Conservation (phyloP, 2,329 filamentous ascomycete species). For the Ceratocystis eucalypticola region DNA sequence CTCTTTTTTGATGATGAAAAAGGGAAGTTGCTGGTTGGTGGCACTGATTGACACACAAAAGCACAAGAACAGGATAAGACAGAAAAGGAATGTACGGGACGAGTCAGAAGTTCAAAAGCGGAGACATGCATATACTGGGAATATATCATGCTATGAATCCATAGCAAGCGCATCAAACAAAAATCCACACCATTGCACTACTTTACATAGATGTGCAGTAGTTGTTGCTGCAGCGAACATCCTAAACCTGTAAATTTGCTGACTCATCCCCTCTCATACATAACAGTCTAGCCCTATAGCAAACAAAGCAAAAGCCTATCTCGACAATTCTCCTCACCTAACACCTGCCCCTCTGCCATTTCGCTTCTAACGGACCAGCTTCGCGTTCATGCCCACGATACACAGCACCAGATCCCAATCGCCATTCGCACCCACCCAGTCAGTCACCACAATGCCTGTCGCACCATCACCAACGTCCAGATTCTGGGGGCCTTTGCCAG, state of each 20-base stretch:
- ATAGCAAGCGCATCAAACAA: neutral
- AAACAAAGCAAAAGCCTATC: neutral
- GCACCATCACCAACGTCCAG: conserved; percentile 53
- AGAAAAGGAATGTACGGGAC: conserved; percentile 1
- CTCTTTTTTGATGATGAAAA: neutral
- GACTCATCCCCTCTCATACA: neutral
- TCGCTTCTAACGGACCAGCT: conserved; percentile 35
- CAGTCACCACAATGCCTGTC: conserved; percentile 80
- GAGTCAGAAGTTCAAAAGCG: conserved; percentile 6
- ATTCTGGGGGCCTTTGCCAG: conserved; percentile 36
- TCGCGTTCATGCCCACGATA: conserved; percentile 84
- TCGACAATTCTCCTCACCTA: neutral
- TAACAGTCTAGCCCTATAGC: neutral
- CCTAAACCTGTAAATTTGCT: neutral
- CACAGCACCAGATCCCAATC: conserved; percentile 85
- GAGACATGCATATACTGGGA: conserved; percentile 3
- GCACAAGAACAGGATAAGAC: neutral
- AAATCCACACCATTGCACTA: neutral
- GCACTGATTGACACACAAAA: neutral
- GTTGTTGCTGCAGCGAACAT: neutral
- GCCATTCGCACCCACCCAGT: conserved; percentile 77
- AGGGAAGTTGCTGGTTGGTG: neutral
- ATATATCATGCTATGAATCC: neutral
- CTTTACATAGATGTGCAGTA: neutral
- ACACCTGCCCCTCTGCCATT: neutral